Evolutionary conservation across 78 protist species (phyloP).

Genomic region (Dictyostelium firmibasis): DNA sequence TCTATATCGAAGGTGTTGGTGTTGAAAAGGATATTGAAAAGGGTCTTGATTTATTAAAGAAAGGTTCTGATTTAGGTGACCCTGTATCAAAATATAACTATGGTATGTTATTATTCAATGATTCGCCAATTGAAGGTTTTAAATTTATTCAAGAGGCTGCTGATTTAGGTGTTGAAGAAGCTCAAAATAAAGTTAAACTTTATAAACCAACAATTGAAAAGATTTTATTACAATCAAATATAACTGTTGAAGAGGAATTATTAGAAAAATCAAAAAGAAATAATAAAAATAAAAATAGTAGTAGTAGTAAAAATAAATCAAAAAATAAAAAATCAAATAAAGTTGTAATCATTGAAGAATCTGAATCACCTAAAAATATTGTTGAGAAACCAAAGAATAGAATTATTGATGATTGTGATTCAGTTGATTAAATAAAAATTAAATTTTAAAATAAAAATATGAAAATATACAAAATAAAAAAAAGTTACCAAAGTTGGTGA

Average conservation of each 20-base stretch:
- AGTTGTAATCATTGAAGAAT: not conserved
- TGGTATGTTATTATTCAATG: not conserved
- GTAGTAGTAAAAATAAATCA: not conserved
- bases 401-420: not conserved
- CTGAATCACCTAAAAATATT: not conserved
- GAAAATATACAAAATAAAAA: too few relatives aligned
- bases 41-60: not conserved
- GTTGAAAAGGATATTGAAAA: not conserved
- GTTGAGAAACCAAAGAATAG: not conserved
- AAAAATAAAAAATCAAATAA: too few relatives aligned
- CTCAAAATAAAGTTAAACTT: not conserved
- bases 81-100: not conserved
- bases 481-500: too few relatives aligned
- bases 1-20: not conserved
- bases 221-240: not conserved
- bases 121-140: not conserved
- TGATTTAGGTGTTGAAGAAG: constrained; percentile 4
- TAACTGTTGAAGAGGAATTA: not conserved
- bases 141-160: not conserved
- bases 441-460: too few relatives aligned
- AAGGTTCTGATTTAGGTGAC: not conserved
- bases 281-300: not conserved
- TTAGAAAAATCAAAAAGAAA: not conserved
- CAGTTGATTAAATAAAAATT: not conserved
- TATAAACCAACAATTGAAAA: not conserved